Evolutionary conservation across 257 asterid species (phyloP).

Genomic region (Solanum lignicaule): DNA sequence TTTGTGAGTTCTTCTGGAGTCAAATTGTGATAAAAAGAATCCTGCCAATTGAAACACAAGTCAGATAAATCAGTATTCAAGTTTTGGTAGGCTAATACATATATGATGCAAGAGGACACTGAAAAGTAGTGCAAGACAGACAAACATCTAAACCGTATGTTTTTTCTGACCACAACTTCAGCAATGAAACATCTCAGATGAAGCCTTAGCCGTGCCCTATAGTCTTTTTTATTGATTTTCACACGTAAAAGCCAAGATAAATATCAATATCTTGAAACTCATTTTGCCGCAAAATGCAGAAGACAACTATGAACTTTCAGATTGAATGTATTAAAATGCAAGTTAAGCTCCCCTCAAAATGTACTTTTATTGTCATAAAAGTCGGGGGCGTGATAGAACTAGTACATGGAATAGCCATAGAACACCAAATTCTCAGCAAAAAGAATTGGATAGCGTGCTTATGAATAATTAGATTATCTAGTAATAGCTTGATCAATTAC

Average conservation of each 20-base stretch:
- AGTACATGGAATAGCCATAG: not conserved
- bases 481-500: not conserved
- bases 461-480: not conserved
- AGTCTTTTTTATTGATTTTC: not conserved
- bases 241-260: not conserved
- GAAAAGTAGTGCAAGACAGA: not conserved
- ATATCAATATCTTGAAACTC: not conserved
- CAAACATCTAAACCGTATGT: not conserved
- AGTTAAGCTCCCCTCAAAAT: not conserved
- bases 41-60: conserved; percentile 39
- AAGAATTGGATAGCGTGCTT: not conserved
- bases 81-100: not conserved
- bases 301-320: not conserved
- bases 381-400: not conserved
- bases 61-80: not conserved
- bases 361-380: not conserved
- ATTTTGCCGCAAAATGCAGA: not conserved
- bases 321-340: not conserved
- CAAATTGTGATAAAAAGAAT: conserved; percentile 85
- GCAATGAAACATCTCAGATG: not conserved
- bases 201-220: not conserved
- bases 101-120: not conserved
- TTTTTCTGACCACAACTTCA: not conserved
- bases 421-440: not conserved
- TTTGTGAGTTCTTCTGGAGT: conserved; percentile 74